These are phyloP conservation scores for Erodium texanum DNA, from an alignment of 441 rosid species.

Conservation along the genomic window DNA sequence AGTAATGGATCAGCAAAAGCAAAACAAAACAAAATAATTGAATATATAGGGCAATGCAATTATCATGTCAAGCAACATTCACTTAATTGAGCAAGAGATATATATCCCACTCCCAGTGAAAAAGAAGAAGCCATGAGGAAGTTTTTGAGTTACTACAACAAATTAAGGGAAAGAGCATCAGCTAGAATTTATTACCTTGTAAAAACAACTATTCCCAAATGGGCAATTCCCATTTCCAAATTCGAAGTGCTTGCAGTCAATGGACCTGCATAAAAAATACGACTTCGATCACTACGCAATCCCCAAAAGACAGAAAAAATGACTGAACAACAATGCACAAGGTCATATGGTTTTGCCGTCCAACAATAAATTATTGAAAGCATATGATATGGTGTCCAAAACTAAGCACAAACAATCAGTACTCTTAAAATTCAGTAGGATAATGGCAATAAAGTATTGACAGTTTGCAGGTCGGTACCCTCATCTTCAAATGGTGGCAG, in stretches of 20 bases:
- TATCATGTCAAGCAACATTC: not conserved
- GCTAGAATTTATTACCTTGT: slow-evolving; percentile 39
- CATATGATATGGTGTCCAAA: not conserved
- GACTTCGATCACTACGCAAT: not conserved
- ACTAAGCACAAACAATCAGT: not conserved
- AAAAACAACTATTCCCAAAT: slow-evolving; percentile 92
- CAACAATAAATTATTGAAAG: not conserved
- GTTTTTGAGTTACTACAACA: not conserved
- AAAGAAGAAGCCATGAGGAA: not conserved
- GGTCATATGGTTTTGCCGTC: not conserved
- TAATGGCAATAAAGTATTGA: no score
- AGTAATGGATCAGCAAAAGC: no score
- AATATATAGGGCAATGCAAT: no score
- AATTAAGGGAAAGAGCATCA: not conserved
- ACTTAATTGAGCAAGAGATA: not conserved
- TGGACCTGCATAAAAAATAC: slow-evolving; percentile 43
- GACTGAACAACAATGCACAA: not conserved
- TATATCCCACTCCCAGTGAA: not conserved
- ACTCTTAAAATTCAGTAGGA: not conserved
- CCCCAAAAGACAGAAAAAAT: not conserved
- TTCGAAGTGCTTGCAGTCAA: slow-evolving; percentile 87
- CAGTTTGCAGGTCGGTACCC: no score
- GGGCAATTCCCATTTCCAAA: slow-evolving; percentile 90
- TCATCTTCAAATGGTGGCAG: no score
- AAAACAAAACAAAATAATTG: no score